phyloP scores from a whole-genome alignment of 83 land plant genomes.

The Diphasiastrum complanatum region DNA sequence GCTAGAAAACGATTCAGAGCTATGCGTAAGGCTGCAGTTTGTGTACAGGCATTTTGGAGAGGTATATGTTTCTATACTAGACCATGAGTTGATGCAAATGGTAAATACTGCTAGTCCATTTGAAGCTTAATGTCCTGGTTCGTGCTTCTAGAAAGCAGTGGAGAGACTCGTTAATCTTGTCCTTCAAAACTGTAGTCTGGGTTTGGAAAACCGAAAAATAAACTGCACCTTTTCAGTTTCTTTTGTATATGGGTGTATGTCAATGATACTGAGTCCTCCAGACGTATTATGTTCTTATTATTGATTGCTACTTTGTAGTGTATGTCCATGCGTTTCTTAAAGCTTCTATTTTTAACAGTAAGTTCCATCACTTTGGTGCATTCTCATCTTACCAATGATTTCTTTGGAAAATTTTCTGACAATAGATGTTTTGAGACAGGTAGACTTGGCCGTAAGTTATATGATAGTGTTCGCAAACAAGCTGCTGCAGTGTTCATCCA shows the following conservation, averaged over 20 bases:
- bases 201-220: background rate
- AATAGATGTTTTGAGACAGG: constrained; percentile 41
- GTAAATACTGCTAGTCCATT: background rate
- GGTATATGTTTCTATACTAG: constrained; percentile 28
- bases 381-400: no score
- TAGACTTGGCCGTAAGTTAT: constrained; percentile 44
- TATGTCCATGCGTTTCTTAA: no score
- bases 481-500: constrained; percentile 64
- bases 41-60: constrained; percentile 54
- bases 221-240: background rate
- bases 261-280: no score
- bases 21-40: constrained; percentile 38
- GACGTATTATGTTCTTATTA: no score
- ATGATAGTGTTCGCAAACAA: constrained; percentile 48
- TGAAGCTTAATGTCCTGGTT: background rate
- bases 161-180: background rate
- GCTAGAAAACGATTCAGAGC: constrained; percentile 43
- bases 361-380: no score
- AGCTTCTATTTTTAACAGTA: no score
- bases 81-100: background rate
- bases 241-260: background rate
- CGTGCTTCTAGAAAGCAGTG: background rate
- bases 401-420: no score
- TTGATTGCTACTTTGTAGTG: no score
- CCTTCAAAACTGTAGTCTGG: background rate